phyloP scores from a whole-genome alignment of 139 green algal genomes.

The Prasinococcaceae sp. region DNA sequence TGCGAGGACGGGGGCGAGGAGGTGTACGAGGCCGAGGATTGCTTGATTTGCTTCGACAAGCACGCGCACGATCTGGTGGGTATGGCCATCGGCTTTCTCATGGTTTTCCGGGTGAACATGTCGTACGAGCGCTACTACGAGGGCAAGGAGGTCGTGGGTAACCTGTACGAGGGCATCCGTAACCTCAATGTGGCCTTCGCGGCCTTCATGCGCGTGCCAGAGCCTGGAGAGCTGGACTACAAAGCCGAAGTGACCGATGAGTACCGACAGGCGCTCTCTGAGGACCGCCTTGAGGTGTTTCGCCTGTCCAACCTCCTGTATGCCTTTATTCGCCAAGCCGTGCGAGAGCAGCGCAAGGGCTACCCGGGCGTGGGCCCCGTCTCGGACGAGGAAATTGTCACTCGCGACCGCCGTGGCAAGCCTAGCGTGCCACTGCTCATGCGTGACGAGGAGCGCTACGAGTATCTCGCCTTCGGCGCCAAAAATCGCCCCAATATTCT shows the following conservation, averaged over 20 bases:
- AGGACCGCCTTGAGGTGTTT: constrained; percentile 8
- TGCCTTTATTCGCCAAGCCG: constrained; percentile 6
- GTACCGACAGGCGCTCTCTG: background rate
- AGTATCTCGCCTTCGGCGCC: background rate
- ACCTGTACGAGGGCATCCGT: background rate
- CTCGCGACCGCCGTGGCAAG: constrained; percentile 4
- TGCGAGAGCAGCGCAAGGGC: constrained; percentile 9
- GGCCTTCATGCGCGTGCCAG: background rate
- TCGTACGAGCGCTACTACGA: constrained; percentile 13
- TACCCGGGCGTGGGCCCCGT: constrained; percentile 2
- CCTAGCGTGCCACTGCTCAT: constrained; percentile 1
- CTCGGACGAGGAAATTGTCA: constrained; percentile 3
- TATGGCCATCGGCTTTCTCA: constrained; percentile 10
- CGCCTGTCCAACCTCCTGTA: constrained; percentile 9
- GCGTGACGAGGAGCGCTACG: background rate
- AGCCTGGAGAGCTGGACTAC: background rate
- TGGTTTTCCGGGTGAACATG: constrained; percentile 8
- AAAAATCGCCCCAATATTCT: constrained; percentile 4
- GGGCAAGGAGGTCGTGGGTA: constrained; percentile 2
- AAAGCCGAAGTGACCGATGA: background rate
- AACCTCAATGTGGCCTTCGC: constrained; percentile 1
- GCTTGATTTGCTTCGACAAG: background rate
- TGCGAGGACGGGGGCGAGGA: background rate
- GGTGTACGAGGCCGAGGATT: background rate
- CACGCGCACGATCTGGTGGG: constrained; percentile 3